Evolutionary conservation across 2,329 filamentous ascomycete genomes (phyloP).

Genomic region (Colletotrichum musae): DNA sequence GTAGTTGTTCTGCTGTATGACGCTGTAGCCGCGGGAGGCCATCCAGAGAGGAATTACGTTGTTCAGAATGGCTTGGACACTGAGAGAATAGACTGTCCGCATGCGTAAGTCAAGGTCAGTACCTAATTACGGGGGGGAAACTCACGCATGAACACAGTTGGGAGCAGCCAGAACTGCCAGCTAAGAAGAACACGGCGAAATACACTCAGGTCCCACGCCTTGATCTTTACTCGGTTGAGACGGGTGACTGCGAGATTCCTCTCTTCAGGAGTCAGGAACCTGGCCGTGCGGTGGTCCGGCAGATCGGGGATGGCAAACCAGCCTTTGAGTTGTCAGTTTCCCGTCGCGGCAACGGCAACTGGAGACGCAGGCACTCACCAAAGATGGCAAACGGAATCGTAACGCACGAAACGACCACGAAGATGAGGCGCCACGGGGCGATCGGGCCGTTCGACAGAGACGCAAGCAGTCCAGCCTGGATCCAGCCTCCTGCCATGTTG

Average conservation of each 20-base stretch:
- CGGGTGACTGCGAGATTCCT: constrained; percentile 54
- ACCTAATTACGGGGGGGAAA: neutral
- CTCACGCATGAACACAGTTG: constrained; percentile 60
- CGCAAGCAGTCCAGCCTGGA: constrained; percentile 57
- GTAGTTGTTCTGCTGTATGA: constrained; percentile 61
- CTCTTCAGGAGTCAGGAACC: constrained; percentile 54
- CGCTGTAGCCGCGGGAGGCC: constrained; percentile 58
- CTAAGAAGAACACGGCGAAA: constrained; percentile 47
- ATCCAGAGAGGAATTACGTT: constrained; percentile 63
- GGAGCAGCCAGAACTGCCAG: constrained; percentile 62
- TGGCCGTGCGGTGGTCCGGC: constrained; percentile 56
- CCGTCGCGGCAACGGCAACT: neutral
- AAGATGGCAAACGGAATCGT: constrained; percentile 58
- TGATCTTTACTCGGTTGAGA: constrained; percentile 48
- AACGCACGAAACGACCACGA: constrained; percentile 58
- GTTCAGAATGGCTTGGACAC: constrained; percentile 58
- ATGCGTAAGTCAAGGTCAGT: neutral
- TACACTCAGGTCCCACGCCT: constrained; percentile 28
- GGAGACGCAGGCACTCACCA: constrained; percentile 44
- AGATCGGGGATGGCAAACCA: constrained; percentile 62
- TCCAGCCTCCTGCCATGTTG: constrained; percentile 61
- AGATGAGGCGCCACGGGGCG: constrained; percentile 59
- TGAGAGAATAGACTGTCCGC: constrained; percentile 56
- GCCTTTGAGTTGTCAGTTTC: constrained; percentile 45
- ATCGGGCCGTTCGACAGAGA: constrained; percentile 53